phyloP scores from a whole-genome alignment of 2,329 filamentous ascomycete genomes.

The Trichophyton benhamiae region DNA sequence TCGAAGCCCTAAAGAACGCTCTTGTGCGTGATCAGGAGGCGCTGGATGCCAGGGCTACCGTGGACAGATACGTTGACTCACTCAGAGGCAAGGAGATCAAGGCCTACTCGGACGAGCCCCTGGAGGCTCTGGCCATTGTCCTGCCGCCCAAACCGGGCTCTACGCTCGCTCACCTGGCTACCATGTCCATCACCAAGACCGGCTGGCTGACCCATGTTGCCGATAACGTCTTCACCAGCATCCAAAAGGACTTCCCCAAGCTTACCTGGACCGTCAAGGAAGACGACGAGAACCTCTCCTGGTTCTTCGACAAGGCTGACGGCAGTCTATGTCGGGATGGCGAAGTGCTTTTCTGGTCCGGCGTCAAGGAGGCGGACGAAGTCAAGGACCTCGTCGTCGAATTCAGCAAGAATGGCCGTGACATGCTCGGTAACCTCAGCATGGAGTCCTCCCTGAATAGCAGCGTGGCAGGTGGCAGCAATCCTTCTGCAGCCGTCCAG shows the following conservation, averaged over 20 bases:
- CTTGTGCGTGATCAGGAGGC: conserved; percentile 71
- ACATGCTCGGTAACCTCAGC: conserved; percentile 83
- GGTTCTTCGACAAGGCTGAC: conserved; percentile 96
- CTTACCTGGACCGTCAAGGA: conserved; percentile 94
- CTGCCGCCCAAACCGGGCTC: conserved; percentile 57
- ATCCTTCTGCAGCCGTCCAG: conserved; percentile 39
- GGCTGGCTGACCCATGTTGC: conserved; percentile 91
- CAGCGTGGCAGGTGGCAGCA: conserved; percentile 41
- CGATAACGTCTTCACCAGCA: conserved; percentile 84
- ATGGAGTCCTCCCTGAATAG: conserved; percentile 67
- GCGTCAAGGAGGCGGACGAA: conserved; percentile 67
- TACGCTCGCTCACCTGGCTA: conserved; percentile 69
- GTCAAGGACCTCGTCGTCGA: conserved; percentile 73
- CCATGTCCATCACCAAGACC: conserved; percentile 83
- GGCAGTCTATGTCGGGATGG: conserved; percentile 77
- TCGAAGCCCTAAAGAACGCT: conserved; percentile 66
- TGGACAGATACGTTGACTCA: conserved; percentile 74
- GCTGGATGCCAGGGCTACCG: conserved; percentile 67
- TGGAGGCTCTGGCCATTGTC: conserved; percentile 86
- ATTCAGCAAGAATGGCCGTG: conserved; percentile 67
- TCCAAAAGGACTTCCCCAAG: conserved; percentile 86
- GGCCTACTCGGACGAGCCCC: conserved; percentile 85
- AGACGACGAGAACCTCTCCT: conserved; percentile 90
- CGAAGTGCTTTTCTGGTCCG: conserved; percentile 94
- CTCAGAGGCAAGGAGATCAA: conserved; percentile 70